Percentiles rank a stretch among this genome's conserved stretches.
Conservation (phyloP, 148 eudicot genomes). For the Fagopyrum esculentum region DNA sequence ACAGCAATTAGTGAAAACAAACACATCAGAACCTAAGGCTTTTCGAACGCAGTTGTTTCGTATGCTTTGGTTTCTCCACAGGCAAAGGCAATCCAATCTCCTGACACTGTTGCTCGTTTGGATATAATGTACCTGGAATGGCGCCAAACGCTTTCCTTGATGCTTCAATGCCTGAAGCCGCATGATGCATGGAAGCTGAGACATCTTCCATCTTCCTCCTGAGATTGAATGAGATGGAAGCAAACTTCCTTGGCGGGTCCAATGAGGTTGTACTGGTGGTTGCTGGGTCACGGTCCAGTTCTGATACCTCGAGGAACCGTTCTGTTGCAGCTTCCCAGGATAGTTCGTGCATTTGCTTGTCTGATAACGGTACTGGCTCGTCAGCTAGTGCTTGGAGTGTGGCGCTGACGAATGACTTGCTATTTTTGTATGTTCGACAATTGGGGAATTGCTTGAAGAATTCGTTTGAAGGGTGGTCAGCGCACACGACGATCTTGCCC, state of each 20-base stretch:
- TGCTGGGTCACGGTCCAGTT: constrained; percentile 29
- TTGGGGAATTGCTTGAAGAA: constrained; percentile 93
- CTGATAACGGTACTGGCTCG: constrained; percentile 60
- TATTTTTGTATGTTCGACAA: constrained; percentile 56
- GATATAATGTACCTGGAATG: constrained; percentile 39
- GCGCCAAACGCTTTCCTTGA: constrained; percentile 37
- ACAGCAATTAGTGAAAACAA: not conserved
- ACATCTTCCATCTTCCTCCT: constrained; percentile 58
- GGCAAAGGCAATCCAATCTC: constrained; percentile 54
- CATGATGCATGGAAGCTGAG: constrained; percentile 59
- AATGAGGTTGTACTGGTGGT: constrained; percentile 18
- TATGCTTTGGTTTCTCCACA: constrained; percentile 1
- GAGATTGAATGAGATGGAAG: constrained; percentile 51
- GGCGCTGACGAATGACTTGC: constrained; percentile 52
- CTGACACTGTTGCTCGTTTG: constrained; percentile 57
- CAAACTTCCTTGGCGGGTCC: constrained; percentile 35
- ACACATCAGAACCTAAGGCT: constrained; percentile 1
- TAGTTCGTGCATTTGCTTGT: constrained; percentile 53
- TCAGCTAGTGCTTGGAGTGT: constrained; percentile 50
- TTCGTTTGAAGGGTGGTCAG: constrained; percentile 88
- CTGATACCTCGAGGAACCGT: constrained; percentile 55
- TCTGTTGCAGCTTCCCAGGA: constrained; percentile 96
- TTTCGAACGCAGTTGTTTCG: not conserved
- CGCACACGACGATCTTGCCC: constrained; percentile 93
- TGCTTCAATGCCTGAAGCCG: constrained; percentile 40